These are phyloP conservation scores for Kingdonia uniflora DNA, from an alignment of 164 flowering plant species.

Conservation along the genomic window DNA sequence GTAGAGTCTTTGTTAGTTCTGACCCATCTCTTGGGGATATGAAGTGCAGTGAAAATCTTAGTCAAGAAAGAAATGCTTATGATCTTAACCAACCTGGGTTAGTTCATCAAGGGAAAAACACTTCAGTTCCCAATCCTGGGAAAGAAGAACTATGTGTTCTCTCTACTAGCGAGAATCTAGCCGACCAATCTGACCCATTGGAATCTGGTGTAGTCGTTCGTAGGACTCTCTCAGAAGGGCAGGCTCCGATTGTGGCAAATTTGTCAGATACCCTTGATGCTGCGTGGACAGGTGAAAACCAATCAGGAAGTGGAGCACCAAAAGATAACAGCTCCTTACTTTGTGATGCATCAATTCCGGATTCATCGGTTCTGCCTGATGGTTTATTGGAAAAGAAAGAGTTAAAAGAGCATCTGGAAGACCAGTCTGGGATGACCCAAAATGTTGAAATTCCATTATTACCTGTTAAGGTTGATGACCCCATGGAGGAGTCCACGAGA, in stretches of 20 bases:
- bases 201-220: conserved; percentile 30
- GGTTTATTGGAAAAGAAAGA: conserved; percentile 21
- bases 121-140: conserved; percentile 13
- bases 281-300: conserved; percentile 86
- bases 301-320: conserved; percentile 20
- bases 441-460: conserved; percentile 21
- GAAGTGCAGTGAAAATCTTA: conserved; percentile 18
- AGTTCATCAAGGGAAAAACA: conserved; percentile 15
- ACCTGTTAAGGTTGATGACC: conserved; percentile 33
- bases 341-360: conserved; percentile 25
- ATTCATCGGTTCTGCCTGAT: conserved; percentile 21
- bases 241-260: conserved; percentile 35
- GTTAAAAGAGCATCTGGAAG: conserved; percentile 30
- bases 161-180: conserved; percentile 16
- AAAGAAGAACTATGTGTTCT: conserved; percentile 13
- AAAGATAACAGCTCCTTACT: conserved; percentile 20
- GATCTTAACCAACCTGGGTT: conserved; percentile 12
- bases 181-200: conserved; percentile 23
- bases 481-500: conserved; percentile 44
- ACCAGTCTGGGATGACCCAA: conserved; percentile 21
- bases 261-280: conserved; percentile 90
- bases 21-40: conserved; percentile 32
- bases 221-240: conserved; percentile 58
- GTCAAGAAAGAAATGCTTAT: conserved; percentile 15
- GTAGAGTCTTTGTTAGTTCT: conserved; percentile 10